Evolutionary conservation across 495 filamentous ascomycete genomes (phyloP), one percentile per base, ranked within the genome.

Genomic region (Aspergillus ostianus): DNA sequence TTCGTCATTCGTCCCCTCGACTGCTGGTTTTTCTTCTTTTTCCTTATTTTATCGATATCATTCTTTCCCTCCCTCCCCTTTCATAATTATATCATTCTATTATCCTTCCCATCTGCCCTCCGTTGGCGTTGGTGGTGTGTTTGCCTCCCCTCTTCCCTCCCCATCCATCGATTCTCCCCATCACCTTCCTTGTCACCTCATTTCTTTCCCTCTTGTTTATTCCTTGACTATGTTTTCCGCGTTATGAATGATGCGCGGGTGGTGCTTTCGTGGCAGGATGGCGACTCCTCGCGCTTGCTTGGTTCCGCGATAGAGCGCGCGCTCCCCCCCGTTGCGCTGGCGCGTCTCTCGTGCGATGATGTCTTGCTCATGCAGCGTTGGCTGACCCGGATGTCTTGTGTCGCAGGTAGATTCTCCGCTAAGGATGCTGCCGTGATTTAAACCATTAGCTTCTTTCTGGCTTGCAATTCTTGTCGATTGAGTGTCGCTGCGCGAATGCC

Each of bases 361-460:
- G 6, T 27, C 30, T 51, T n/a, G 12, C 18, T 51, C 20, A 18
- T 50, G 20, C 55, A 19, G 20, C 41, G 15, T 47, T 60, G 51
- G 60, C 68, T 73, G 54, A 72, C 60, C 44, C 51, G 47, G 19
- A 45, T 55, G 18, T 56, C 57, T 56, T 48, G 20, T 51, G 46
- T 51, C 27, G 58, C 58, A 68, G 70, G 60, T 65, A 41, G 36
- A 41, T 41, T 47, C 53, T 30, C 50, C 19, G 44, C 41, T 59
- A 73, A 80, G 70, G 60, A 80, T 80, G 76, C 73, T 71, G 54
- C 60, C 64, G 44, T 77, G 72, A 58, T 49, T 58, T 46, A 49
- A 49, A 17, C 30, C 58, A 55, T 64, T 61, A 41, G 18, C 15
- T 45, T 30, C 36, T 53, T 47, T 18, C 30, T 32, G 44, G 20